Evolutionary conservation across 805 yeast genomes (phyloP), one percentile per base, ranked within the genome.

Genomic region (Candida schatavii): DNA sequence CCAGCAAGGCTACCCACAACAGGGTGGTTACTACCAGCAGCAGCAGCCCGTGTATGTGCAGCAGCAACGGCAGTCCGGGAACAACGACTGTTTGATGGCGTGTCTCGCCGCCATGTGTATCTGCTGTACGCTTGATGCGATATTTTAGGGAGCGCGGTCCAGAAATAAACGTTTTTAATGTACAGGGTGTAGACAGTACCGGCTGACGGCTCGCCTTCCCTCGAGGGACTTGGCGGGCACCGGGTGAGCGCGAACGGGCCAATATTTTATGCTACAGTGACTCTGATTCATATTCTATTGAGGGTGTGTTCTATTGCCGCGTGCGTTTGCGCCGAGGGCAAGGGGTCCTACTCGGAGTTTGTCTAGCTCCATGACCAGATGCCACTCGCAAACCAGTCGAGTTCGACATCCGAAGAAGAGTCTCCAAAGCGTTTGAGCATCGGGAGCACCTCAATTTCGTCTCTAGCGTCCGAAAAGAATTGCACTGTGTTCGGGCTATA

Each of bases 41-140:
- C 72, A 64, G 46, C 73, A 68, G 43, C 74, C 72, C 26, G 66
- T 68, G 65, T 69, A 69, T 43, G 74, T 69, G 4, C 75, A 69
- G 51, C 74, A 69, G 45, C 67, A 66, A 42, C 45, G 46, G 17
- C 42, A 50, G 3, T 42, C 55, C 21, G 44, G 49, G 27, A 59
- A 59, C 28, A 57, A 50, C 20, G 51, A 56, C 11, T 67, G 72
- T 48, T 63, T 70, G 48, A 65, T 64, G 57, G 72, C 61, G 13
- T 69, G 74, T 50, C 61, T 67, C 48, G 75, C 64, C 14, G 74
- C 74, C 2, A 47, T 69, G 35, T 61, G 66, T 62, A 45, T 70
- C 37, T 70, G 75, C 49, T 70, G 74, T 54, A 59, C 66, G 11
- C 55, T 59, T 37, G 66, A 61, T 47, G 55, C 54, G 46, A 39